Conservation (phyloP, 2,329 filamentous ascomycete species). For the Massarina eburnea region DNA sequence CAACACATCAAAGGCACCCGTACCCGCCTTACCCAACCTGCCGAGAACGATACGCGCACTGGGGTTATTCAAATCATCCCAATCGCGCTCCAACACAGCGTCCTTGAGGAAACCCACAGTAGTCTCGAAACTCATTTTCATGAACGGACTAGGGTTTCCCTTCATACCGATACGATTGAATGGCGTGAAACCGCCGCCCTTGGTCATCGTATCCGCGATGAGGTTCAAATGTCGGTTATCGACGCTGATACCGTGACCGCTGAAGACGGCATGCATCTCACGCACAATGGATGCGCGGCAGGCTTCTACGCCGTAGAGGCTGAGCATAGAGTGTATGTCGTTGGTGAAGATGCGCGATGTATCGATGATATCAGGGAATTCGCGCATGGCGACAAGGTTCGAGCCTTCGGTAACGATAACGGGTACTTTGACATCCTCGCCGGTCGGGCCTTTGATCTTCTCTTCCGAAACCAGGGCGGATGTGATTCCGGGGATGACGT, state of each 20-base stretch:
- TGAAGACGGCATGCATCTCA: slow-evolving; percentile 85
- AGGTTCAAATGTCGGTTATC: slow-evolving; percentile 91
- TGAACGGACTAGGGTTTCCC: slow-evolving; percentile 84
- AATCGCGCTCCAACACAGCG: slow-evolving; percentile 85
- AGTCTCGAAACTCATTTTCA: slow-evolving; percentile 99
- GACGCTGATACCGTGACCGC: slow-evolving; percentile 86
- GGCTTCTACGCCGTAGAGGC: slow-evolving; percentile 89
- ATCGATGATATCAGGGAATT: slow-evolving; percentile 81
- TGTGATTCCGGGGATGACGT: slow-evolving; percentile 78
- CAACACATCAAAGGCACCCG: slow-evolving; percentile 88
- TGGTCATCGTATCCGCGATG: slow-evolving; percentile 98
- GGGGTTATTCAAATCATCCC: slow-evolving; percentile 83
- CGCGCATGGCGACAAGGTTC: slow-evolving; percentile 88
- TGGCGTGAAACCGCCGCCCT: slow-evolving; percentile 81
- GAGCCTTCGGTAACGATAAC: slow-evolving; percentile 77
- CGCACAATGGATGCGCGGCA: slow-evolving; percentile 82
- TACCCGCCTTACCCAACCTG: slow-evolving; percentile 78
- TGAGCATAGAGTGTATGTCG: slow-evolving; percentile 83
- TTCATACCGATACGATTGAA: slow-evolving; percentile 91
- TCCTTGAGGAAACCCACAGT: slow-evolving; percentile 92
- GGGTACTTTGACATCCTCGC: slow-evolving; percentile 45
- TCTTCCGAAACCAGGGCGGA: slow-evolving; percentile 67
- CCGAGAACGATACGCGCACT: slow-evolving; percentile 89
- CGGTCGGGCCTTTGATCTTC: slow-evolving; percentile 53
- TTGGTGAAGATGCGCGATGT: slow-evolving; percentile 87